Evolutionary conservation across 148 eudicot genomes (phyloP), one percentile per base, ranked within the genome.

Genomic region (Silene latifolia): DNA sequence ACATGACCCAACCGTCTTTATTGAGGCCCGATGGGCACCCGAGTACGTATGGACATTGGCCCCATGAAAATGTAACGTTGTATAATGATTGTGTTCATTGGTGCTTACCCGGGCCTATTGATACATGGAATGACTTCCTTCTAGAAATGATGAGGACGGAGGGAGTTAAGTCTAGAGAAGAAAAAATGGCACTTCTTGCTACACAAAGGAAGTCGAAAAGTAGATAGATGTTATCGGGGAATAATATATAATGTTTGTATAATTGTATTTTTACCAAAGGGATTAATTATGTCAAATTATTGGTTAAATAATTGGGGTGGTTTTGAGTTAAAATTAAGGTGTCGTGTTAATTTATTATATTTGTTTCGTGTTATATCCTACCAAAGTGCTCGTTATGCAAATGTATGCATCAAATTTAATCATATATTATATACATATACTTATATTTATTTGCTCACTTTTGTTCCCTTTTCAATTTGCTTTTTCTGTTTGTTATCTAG

Each of bases 61-160:
- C 89, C 24, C 72, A 84, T 59, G 82, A 79, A 70, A 85, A 83
- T 4, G 80, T 71, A 53, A 72, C 71, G 4, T 78, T 72, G 63
- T 63, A 64, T 5, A 72, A 72, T 64, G 75, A 78, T 71, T 78
- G 75, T 78, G 76, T 78, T 1, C 80, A 78, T 53, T 78, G 80
- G 89, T 89, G 94, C 32, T 76, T 90, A 74, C 93, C 93, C 3
- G 91, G 95, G 12, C 85, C 91, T 19, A 87, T 90, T 67, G 91
- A 88, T 25, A 73, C 86, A 35, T 87, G 89, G 89, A 80, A 65
- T 44, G 87, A 85, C 75, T 76, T 89, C 67, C 78, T 89, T 78
- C 73, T 83, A 48, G 85, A 89, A 19, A 80, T 87, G 78, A 46
- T 89, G 63, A 83, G 81, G 74, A 80, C 57, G 68, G 89, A 84